Evolutionary conservation across 2,329 filamentous ascomycete genomes (phyloP).

Genomic region (Diaporthe sp.): DNA sequence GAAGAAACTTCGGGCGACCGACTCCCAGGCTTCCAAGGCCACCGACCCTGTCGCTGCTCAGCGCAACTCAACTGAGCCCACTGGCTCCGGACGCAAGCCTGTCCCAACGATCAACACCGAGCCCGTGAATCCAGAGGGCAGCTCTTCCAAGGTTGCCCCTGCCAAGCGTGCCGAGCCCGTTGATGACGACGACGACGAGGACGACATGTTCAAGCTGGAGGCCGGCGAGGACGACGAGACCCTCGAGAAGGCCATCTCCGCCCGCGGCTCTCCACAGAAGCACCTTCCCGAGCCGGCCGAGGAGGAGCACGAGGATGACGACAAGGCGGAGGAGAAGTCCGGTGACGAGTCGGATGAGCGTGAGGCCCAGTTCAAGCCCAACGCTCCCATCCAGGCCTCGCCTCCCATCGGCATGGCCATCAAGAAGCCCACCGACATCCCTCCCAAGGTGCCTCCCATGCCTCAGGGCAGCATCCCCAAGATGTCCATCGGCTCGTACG

Average conservation of each 20-base stretch:
- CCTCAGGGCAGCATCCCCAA: conserved; percentile 36
- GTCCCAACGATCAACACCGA: neutral
- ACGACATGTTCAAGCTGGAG: conserved; percentile 16
- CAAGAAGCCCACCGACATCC: conserved; percentile 18
- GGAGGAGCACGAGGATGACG: conserved; percentile 14
- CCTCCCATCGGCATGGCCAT: conserved; percentile 25
- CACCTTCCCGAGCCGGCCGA: conserved; percentile 24
- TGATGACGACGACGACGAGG: neutral
- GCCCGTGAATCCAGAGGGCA: neutral
- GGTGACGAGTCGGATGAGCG: conserved; percentile 2
- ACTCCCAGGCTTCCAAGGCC: neutral
- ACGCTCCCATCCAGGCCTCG: conserved; percentile 24
- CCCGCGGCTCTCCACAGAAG: conserved; percentile 20
- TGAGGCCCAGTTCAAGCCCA: conserved; percentile 2
- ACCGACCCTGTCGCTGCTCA: neutral
- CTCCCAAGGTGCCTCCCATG: conserved; percentile 29
- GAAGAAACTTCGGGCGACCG: conserved; percentile 3
- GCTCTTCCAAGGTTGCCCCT: neutral
- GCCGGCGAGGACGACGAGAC: conserved; percentile 31
- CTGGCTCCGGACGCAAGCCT: neutral
- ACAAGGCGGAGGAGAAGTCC: conserved; percentile 7
- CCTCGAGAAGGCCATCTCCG: conserved; percentile 25
- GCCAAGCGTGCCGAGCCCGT: neutral
- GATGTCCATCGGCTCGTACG: conserved; percentile 54
- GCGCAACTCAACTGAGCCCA: neutral